phyloP scores from a whole-genome alignment of 1,139 yeast genomes.

The Arxiozyma slooffiae region DNA sequence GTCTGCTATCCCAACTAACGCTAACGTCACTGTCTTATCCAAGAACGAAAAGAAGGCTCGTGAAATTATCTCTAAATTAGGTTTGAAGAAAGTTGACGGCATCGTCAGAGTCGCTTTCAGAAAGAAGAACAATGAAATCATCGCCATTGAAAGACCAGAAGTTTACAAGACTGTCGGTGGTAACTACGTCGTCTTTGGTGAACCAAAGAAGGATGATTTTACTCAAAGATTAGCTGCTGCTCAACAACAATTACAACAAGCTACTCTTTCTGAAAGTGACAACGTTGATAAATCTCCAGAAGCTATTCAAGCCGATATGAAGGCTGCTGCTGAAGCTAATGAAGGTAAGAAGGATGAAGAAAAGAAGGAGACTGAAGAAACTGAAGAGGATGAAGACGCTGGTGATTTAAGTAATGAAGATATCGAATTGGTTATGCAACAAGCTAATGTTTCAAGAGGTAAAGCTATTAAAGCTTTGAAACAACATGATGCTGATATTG shows the following conservation, averaged over 20 bases:
- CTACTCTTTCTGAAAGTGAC: slow-evolving; percentile 30
- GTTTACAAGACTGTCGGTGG: slow-evolving; percentile 93
- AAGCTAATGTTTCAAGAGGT: slow-evolving; percentile 77
- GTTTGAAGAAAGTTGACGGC: slow-evolving; percentile 85
- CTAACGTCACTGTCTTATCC: slow-evolving; percentile 74
- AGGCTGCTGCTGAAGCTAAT: slow-evolving; percentile 58
- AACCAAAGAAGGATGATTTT: slow-evolving; percentile 90
- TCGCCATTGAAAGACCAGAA: slow-evolving; percentile 90
- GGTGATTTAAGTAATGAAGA: slow-evolving; percentile 73
- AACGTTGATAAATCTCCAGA: slow-evolving; percentile 29
- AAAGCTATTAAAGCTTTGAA: slow-evolving; percentile 88
- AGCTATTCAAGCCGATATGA: slow-evolving; percentile 76
- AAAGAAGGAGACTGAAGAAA: slow-evolving; percentile 44
- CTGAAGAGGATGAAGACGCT: slow-evolving; percentile 64
- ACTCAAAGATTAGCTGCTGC: slow-evolving; percentile 76
- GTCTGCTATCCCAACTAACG: slow-evolving; percentile 45
- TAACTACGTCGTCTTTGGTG: slow-evolving; percentile 94
- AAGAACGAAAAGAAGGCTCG: slow-evolving; percentile 96
- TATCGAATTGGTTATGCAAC: slow-evolving; percentile 75
- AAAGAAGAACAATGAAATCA: slow-evolving; percentile 86
- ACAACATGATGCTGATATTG: slow-evolving; percentile 87
- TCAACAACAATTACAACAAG: slow-evolving; percentile 46
- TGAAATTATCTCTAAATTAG: slow-evolving; percentile 79
- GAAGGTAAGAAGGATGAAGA: slow-evolving; percentile 28
- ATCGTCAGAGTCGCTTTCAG: slow-evolving; percentile 93